These are phyloP conservation scores for Penicillium griseofulvum DNA, from an alignment of 2,329 filamentous ascomycete genomes.

Conservation along the genomic window DNA sequence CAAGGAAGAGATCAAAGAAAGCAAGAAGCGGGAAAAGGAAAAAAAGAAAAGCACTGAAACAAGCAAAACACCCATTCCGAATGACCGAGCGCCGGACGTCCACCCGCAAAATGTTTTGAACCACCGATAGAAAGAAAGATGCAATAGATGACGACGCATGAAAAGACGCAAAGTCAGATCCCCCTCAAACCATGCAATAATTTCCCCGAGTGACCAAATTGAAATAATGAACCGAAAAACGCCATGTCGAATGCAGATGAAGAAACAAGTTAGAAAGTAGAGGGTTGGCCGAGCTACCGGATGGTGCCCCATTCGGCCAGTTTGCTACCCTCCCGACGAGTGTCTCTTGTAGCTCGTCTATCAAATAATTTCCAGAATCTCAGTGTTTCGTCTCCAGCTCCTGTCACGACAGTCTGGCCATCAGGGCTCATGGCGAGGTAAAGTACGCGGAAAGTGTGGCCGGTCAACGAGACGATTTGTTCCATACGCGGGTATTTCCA, in stretches of 20 bases:
- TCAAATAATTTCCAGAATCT: slow-evolving; percentile 97
- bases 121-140: slow-evolving; percentile 21
- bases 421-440: slow-evolving; percentile 98
- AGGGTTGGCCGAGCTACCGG: slow-evolving; percentile 42
- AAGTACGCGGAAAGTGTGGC: slow-evolving; percentile 92
- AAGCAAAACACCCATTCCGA: background rate
- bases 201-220: slow-evolving; percentile 15
- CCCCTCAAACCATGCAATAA: slow-evolving; percentile 27
- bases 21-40: slow-evolving; percentile 8
- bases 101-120: slow-evolving; percentile 25
- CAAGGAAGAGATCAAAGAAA: slow-evolving; percentile 1
- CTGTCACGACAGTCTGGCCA: slow-evolving; percentile 88
- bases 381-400: slow-evolving; percentile 92
- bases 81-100: slow-evolving; percentile 7
- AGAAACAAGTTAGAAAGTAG: slow-evolving; percentile 12
- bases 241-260: slow-evolving; percentile 37
- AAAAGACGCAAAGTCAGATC: slow-evolving; percentile 18
- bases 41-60: background rate
- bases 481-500: slow-evolving; percentile 99
- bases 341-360: slow-evolving; percentile 67
- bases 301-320: slow-evolving; percentile 83
- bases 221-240: slow-evolving; percentile 29
- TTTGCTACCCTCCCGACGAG: slow-evolving; percentile 64
- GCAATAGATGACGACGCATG: slow-evolving; percentile 31
- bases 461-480: slow-evolving; percentile 90